Evolutionary conservation across 768 basidiomycete genomes (phyloP).

Genomic region (Kwoniella bestiolae): DNA sequence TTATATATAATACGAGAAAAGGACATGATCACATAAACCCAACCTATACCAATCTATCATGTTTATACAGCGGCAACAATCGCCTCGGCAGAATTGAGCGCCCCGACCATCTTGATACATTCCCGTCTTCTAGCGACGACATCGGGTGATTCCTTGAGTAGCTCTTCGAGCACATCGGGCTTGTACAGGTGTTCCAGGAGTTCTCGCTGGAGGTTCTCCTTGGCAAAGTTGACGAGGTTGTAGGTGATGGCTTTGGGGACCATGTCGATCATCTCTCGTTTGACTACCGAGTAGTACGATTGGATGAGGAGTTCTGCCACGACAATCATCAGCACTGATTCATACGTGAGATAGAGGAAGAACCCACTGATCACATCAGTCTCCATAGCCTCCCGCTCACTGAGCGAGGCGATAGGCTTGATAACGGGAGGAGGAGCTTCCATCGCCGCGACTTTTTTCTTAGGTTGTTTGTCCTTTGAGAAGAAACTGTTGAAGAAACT

Average conservation of each 20-base stretch:
- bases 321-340: not conserved
- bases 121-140: constrained; percentile 71
- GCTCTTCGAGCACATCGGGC: constrained; percentile 89
- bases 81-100: constrained; percentile 92
- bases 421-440: constrained; percentile 80
- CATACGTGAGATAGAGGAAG: not conserved
- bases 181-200: constrained; percentile 96
- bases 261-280: constrained; percentile 97
- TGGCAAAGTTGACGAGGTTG: constrained; percentile 88
- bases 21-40: no score
- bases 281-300: constrained; percentile 97
- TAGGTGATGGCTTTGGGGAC: constrained; percentile 93
- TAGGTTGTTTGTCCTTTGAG: constrained; percentile 60
- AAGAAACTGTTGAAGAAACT: constrained; percentile 98
- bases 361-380: constrained; percentile 97
- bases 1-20: no score
- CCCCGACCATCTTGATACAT: constrained; percentile 87
- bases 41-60: not conserved
- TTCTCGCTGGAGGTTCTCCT: constrained; percentile 92
- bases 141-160: constrained; percentile 72
- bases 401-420: constrained; percentile 85
- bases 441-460: constrained; percentile 61
- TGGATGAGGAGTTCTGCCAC: constrained; percentile 84
- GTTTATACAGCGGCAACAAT: constrained; percentile 53
- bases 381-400: constrained; percentile 95